Conservation (phyloP, 441 rosid species). For the Aquilaria agallochum region DNA sequence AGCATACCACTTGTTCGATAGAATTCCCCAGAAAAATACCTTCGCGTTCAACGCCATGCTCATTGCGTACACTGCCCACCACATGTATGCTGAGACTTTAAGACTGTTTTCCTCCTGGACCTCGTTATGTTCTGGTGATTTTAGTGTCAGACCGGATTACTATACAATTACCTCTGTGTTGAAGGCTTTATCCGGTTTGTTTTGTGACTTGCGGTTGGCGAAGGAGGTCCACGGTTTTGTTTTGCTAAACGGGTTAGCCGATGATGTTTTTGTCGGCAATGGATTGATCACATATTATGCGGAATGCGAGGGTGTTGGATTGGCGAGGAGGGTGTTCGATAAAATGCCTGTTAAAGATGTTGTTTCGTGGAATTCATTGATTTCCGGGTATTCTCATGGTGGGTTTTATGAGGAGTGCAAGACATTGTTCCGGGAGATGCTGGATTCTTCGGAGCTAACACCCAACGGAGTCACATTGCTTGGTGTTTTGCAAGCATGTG, state of each 20-base stretch:
- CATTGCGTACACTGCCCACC: constrained; percentile 53
- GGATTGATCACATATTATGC: constrained; percentile 63
- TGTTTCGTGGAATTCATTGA: constrained; percentile 85
- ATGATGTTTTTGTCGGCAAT: constrained; percentile 56
- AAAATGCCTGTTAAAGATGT: constrained; percentile 58
- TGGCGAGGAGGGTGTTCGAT: constrained; percentile 61
- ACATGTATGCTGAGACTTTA: constrained; percentile 41
- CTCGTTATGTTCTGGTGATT: constrained; percentile 16
- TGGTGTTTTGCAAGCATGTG: constrained; percentile 76
- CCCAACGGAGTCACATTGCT: constrained; percentile 62
- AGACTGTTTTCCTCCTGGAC: constrained; percentile 45
- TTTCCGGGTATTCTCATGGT: constrained; percentile 74
- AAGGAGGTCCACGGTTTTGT: constrained; percentile 55
- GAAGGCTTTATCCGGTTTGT: constrained; percentile 49
- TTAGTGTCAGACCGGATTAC: constrained; percentile 37
- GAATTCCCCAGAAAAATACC: constrained; percentile 41
- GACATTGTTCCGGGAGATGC: constrained; percentile 52
- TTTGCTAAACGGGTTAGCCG: constrained; percentile 39
- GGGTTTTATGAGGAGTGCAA: constrained; percentile 69
- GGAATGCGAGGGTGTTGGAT: constrained; percentile 37
- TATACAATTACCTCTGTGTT: constrained; percentile 52
- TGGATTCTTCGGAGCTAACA: constrained; percentile 30
- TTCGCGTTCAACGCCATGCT: constrained; percentile 85
- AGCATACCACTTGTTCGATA: constrained; percentile 72
- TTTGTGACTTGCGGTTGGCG: constrained; percentile 31